Percentiles rank a stretch among this genome's conserved stretches.
Conservation (phyloP, 2,329 filamentous ascomycete species). For the Parafenestella ontariensis region DNA sequence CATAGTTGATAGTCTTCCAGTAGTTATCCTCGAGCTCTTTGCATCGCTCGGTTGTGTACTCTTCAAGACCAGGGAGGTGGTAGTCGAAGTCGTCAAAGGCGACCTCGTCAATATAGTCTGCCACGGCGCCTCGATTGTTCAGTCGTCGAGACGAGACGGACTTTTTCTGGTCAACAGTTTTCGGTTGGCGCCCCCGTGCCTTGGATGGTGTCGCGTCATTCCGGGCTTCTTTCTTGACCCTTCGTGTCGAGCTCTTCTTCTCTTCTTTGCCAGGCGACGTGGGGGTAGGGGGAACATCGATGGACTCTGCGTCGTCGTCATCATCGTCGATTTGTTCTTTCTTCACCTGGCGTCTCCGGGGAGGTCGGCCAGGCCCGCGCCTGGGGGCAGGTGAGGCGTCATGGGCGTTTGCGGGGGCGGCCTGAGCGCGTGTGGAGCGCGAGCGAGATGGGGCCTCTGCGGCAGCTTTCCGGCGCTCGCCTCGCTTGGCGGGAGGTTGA, state of each 20-base stretch:
- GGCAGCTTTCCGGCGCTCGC: slow-evolving; percentile 70
- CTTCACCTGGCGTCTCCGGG: slow-evolving; percentile 37
- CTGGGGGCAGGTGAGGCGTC: slow-evolving; percentile 52
- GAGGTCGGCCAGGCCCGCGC: slow-evolving; percentile 59
- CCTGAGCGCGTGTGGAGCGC: slow-evolving; percentile 43
- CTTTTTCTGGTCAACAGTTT: slow-evolving; percentile 53
- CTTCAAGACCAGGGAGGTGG: slow-evolving; percentile 78
- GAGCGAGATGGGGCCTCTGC: slow-evolving; percentile 41
- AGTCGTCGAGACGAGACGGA: slow-evolving; percentile 88
- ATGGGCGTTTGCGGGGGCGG: slow-evolving; percentile 37
- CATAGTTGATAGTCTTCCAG: slow-evolving; percentile 97
- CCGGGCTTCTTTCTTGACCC: slow-evolving; percentile 46
- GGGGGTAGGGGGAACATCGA: slow-evolving; percentile 51
- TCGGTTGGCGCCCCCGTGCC: slow-evolving; percentile 60
- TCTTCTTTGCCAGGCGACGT: slow-evolving; percentile 53
- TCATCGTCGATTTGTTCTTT: slow-evolving; percentile 35
- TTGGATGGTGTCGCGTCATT: slow-evolving; percentile 62
- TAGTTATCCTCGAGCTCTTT: slow-evolving; percentile 94
- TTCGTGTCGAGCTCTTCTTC: slow-evolving; percentile 41
- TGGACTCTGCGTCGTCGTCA: slow-evolving; percentile 39
- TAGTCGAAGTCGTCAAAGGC: slow-evolving; percentile 94
- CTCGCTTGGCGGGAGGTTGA: slow-evolving; percentile 89
- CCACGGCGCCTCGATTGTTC: slow-evolving; percentile 79
- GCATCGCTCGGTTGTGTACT: slow-evolving; percentile 89
- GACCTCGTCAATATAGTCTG: slow-evolving; percentile 83